These are phyloP conservation scores for Ophiostoma triangulosporum DNA, from an alignment of 2,329 filamentous ascomycete species.

Conservation along the genomic window DNA sequence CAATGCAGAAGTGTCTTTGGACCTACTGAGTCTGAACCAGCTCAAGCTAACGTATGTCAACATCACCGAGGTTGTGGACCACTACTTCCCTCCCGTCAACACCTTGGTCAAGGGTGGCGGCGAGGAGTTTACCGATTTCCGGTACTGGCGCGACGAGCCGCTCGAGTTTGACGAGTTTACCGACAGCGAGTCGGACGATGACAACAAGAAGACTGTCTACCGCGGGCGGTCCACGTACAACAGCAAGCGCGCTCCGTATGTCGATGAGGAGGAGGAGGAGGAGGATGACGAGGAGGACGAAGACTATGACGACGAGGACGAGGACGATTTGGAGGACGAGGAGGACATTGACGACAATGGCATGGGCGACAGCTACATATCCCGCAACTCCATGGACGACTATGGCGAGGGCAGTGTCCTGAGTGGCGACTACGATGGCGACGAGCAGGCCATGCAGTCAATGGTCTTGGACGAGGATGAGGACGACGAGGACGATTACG, in stretches of 20 bases:
- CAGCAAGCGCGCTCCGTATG: background rate
- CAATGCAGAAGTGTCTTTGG: conserved; percentile 86
- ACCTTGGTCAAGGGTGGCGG: conserved; percentile 78
- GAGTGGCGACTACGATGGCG: conserved; percentile 30
- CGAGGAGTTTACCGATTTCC: conserved; percentile 94
- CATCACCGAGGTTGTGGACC: conserved; percentile 94
- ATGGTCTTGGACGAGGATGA: conserved; percentile 26
- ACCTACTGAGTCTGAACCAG: conserved; percentile 80
- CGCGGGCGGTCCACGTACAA: background rate
- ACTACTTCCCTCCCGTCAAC: conserved; percentile 90
- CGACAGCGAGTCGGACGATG: conserved; percentile 56
- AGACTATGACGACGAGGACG: conserved; percentile 30
- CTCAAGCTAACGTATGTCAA: conserved; percentile 94
- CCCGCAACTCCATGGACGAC: conserved; percentile 23
- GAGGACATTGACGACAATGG: conserved; percentile 31
- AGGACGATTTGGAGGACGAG: conserved; percentile 24
- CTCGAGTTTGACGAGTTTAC: conserved; percentile 82
- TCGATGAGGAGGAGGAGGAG: conserved; percentile 21
- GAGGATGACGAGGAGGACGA: conserved; percentile 27
- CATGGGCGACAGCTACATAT: conserved; percentile 31
- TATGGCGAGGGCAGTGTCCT: conserved; percentile 28
- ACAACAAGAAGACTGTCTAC: conserved; percentile 14
- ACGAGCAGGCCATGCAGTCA: conserved; percentile 28
- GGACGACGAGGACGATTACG: conserved; percentile 22
- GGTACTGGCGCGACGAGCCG: conserved; percentile 81